Evolutionary conservation across 2,329 filamentous ascomycete species (phyloP), one percentile per base, ranked within the genome.

Genomic region (Sporothrix sp.): DNA sequence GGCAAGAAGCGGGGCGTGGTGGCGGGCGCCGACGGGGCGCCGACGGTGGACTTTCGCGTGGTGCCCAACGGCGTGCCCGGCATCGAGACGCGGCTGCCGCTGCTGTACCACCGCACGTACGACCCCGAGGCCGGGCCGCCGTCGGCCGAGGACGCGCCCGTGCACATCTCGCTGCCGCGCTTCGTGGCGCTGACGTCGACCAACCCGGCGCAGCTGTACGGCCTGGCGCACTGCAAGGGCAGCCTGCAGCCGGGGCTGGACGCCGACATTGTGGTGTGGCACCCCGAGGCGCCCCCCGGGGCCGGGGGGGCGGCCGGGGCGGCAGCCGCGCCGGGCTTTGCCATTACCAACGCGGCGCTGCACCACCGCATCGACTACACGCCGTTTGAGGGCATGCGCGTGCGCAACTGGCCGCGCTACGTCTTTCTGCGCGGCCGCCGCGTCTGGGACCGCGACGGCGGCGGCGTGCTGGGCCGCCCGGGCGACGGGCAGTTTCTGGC

Each of bases 281-380:
- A 79, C 60, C 74, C 75, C 0, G 64, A 70, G 10, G 67, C 21
- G 3, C 8, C 11, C 4, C 16, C 30, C 13, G 6, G 38, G 6
- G 16, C 5, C 2, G 7, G 21, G 14, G 6, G 7, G n/a, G 32
- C 35, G 28, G 13, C 13, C 10, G 16, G 14, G 25, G 13, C 35
- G 18, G 21, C 35, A 37, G 8, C 11, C 16, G 11, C 18, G n/a
- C 1, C 27, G 14, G 20, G n/a, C 10, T 50, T 49, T 7, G 23
- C 40, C n/a, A 52, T 56, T 18, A 35, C 25, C 33, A 79, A 81
- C 56, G 63, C 66, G 3, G 71, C 72, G 62, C 60, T 82, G 54
- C 78, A 82, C 61, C 79, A 82, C 58, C 69, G 76, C 53, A 72
- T 79, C 2, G 78, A 83, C 58, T 81, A 82, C 58, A 81, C 78